Evolutionary conservation across 192 early-diverging fungal species (phyloP).

Genomic region (Dimargaris xerosporica): DNA sequence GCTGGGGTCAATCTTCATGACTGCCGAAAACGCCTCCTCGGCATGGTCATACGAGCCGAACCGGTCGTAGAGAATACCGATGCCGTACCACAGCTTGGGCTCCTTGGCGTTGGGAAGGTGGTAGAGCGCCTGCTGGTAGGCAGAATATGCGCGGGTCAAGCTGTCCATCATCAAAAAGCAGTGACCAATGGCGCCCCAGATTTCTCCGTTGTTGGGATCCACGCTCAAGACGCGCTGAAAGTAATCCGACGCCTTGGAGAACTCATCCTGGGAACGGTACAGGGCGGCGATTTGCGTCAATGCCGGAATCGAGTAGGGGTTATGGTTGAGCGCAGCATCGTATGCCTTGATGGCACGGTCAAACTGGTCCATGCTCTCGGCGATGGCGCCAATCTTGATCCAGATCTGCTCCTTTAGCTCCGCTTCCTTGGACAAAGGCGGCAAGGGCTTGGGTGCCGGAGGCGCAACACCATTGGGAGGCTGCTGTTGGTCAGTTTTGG

Average conservation of each 20-base stretch:
- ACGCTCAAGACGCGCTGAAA: conserved; percentile 77
- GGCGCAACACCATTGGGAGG: no score
- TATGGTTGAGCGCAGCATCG: conserved; percentile 80
- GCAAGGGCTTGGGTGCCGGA: no score
- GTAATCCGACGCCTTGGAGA: conserved; percentile 75
- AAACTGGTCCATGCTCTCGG: conserved; percentile 27
- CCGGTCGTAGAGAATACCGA: conserved; percentile 92
- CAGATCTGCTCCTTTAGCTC: neutral
- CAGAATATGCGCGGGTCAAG: conserved; percentile 81
- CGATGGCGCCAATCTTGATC: neutral
- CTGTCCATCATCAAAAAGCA: conserved; percentile 95
- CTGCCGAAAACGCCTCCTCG: conserved; percentile 88
- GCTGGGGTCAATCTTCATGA: conserved; percentile 86
- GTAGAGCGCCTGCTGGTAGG: conserved; percentile 93
- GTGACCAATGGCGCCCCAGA: conserved; percentile 90
- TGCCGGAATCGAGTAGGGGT: conserved; percentile 75
- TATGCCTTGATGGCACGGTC: conserved; percentile 78
- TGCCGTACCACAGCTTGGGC: conserved; percentile 98
- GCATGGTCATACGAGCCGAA: conserved; percentile 95
- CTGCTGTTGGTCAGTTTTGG: no score
- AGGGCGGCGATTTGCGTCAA: conserved; percentile 69
- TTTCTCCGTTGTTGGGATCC: conserved; percentile 76
- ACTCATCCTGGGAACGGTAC: conserved; percentile 70
- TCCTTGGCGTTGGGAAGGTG: conserved; percentile 87
- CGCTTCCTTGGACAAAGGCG: neutral